Conservation (phyloP, 441 rosid species). For the Erodium moschatum region DNA sequence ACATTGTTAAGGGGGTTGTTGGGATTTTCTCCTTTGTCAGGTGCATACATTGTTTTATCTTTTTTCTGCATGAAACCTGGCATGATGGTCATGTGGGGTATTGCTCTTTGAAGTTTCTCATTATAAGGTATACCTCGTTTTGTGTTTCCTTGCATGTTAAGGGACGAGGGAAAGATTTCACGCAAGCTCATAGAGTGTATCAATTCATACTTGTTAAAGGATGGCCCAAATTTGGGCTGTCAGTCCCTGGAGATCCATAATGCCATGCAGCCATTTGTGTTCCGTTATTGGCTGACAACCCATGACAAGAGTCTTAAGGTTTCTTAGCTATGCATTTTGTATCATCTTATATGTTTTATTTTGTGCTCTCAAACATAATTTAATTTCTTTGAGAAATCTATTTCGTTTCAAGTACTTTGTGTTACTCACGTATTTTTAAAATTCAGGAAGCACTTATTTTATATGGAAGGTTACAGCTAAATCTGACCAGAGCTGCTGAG, state of each 20-base stretch:
- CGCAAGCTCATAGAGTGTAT: slow-evolving; percentile 89
- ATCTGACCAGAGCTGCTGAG: slow-evolving; percentile 47
- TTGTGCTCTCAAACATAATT: slow-evolving; percentile 3
- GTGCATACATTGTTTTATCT: slow-evolving; percentile 26
- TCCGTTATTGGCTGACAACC: slow-evolving; percentile 64
- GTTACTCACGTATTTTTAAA: slow-evolving; percentile 19
- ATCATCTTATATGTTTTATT: slow-evolving; percentile 15
- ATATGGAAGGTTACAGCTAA: slow-evolving; percentile 71
- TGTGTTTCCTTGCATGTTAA: slow-evolving; percentile 28
- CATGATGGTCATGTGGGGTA: slow-evolving; percentile 8
- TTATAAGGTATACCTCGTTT: slow-evolving; percentile 11
- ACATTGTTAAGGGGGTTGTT: slow-evolving; percentile 54
- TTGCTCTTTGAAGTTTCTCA: slow-evolving; percentile 15
- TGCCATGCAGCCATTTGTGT: slow-evolving; percentile 53
- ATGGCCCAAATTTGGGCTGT: slow-evolving; percentile 78
- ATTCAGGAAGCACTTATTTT: slow-evolving; percentile 60
- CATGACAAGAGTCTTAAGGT: slow-evolving; percentile 83
- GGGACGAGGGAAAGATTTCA: slow-evolving; percentile 88
- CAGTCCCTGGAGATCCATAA: slow-evolving; percentile 59
- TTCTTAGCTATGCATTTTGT: slow-evolving; percentile 10
- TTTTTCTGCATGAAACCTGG: slow-evolving; percentile 10
- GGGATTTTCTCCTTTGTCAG: slow-evolving; percentile 62
- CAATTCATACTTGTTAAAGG: slow-evolving; percentile 65
- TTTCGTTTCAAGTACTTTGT: background rate
- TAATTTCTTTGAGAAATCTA: background rate